Evolutionary conservation across 1,139 yeast species (phyloP).

Genomic region (Hyphopichia buzzinii): DNA sequence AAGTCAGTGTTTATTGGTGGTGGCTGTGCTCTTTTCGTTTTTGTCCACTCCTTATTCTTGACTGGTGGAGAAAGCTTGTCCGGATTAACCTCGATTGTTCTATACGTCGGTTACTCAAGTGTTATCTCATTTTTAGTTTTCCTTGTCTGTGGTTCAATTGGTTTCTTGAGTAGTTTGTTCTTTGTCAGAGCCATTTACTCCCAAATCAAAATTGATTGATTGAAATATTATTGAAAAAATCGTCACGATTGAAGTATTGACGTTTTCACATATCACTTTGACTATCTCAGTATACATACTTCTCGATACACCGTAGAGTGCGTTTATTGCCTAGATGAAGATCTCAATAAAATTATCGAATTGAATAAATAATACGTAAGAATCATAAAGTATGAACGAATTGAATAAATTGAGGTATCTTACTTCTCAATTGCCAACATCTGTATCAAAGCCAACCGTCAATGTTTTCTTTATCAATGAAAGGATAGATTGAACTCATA

Average conservation of each 20-base stretch:
- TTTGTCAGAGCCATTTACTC: conserved; percentile 80
- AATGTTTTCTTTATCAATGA: conserved; percentile 30
- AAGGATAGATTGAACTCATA: conserved; percentile 22
- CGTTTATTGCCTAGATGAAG: too few relatives aligned
- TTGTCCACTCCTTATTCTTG: conserved; percentile 76
- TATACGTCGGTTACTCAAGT: conserved; percentile 83
- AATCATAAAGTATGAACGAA: background rate
- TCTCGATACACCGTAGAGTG: too few relatives aligned
- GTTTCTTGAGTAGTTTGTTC: conserved; percentile 71
- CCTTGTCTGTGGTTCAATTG: conserved; percentile 84
- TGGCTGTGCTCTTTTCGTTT: conserved; percentile 82
- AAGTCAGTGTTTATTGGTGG: conserved; percentile 86
- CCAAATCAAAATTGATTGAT: conserved; percentile 76
- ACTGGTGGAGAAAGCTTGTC: conserved; percentile 64
- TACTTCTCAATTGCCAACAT: too few relatives aligned
- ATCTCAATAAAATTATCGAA: too few relatives aligned
- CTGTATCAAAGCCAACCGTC: conserved; percentile 43
- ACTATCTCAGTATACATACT: too few relatives aligned
- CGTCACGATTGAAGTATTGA: too few relatives aligned
- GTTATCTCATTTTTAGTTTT: conserved; percentile 72
- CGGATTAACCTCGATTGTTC: conserved; percentile 71
- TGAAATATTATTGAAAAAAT: too few relatives aligned
- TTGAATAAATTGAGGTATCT: too few relatives aligned
- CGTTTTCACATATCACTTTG: too few relatives aligned
- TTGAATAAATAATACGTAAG: background rate